Evolutionary conservation across 495 filamentous ascomycete genomes (phyloP), one percentile per base, ranked within the genome.

Genomic region (Aspergillus biplanus): DNA sequence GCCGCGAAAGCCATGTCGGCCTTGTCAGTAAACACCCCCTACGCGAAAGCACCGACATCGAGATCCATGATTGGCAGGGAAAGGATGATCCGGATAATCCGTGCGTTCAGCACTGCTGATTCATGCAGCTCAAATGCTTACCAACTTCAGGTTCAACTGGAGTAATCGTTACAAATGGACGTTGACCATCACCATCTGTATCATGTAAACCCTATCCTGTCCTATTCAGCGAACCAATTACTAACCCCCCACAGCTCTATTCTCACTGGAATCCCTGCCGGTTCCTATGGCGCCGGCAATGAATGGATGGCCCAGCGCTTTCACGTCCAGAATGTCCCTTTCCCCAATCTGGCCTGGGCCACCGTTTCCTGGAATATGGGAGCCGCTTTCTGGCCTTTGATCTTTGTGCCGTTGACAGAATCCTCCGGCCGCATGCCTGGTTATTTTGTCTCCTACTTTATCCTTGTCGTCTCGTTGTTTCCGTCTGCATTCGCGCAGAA

Each of bases 401-500:
- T 85, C 39, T 76, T 80, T 33, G 73, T 87, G 6, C 84, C 84
- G 0, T 54, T 86, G 7, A 83, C 83, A 47, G 84, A 87, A 61
- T 73, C 80, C 13, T 76, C 74, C 18, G 84, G 84, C 18, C 74
- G 81, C 7, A 77, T 82, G 70, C 72, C 74, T 4, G 82, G 80
- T 6, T 84, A 83, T 64, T 71, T 86, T 21, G 69, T 81, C 13
- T 71, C 75, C 5, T 87, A 85, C 67, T 55, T 78, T 11, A 67
- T 82, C 53, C 75, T 86, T 15, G 68, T 82, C 11, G 64, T 80
- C 21, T 78, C 80, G 37, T 66, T 83, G 11, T 78, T 86, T 39
- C 77, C 77, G 6, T 82, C 82, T 52, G 82, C 81, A 1, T 73
- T 84, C 15, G 82, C 82, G 4, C 69, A 75, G 32, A 84, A 84